Conservation (phyloP, 2,329 filamentous ascomycete genomes). For the Hortaea werneckii region DNA sequence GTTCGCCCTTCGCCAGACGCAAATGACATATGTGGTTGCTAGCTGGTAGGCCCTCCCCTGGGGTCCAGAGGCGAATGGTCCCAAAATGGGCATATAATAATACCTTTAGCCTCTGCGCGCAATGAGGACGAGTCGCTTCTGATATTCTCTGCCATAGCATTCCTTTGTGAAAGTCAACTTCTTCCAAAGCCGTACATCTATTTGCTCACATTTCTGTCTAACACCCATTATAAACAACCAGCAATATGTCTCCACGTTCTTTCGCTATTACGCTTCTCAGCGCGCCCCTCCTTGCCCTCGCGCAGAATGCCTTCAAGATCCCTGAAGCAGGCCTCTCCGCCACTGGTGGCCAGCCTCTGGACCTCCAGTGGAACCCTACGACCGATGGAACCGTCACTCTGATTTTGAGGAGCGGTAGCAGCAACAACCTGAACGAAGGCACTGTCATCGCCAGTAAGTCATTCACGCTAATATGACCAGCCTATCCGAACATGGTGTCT, state of each 20-base stretch:
- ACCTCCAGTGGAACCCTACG: slow-evolving; percentile 40
- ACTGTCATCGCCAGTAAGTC: slow-evolving; percentile 22
- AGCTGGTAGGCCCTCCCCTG: no score
- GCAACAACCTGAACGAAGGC: slow-evolving; percentile 26
- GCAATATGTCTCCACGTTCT: slow-evolving; percentile 28
- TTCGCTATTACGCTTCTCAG: slow-evolving; percentile 36
- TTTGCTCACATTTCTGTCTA: no score
- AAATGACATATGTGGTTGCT: no score
- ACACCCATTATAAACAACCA: no score
- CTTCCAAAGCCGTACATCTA: no score
- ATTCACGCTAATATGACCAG: slow-evolving; percentile 3
- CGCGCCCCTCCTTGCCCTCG: slow-evolving; percentile 32
- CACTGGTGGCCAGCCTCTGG: slow-evolving; percentile 36
- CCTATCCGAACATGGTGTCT: slow-evolving; percentile 1
- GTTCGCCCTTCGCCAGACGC: no score
- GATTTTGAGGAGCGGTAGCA: slow-evolving; percentile 33
- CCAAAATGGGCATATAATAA: no score
- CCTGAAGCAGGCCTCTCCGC: slow-evolving; percentile 34
- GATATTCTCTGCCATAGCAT: no score
- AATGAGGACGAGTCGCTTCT: no score
- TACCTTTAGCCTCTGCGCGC: no score
- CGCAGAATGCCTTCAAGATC: slow-evolving; percentile 34
- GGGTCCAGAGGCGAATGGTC: no score
- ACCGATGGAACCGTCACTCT: slow-evolving; percentile 42
- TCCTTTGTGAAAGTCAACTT: no score